Evolutionary conservation across 345 rosid genomes (phyloP).

Genomic region (Litchi chinensis): DNA sequence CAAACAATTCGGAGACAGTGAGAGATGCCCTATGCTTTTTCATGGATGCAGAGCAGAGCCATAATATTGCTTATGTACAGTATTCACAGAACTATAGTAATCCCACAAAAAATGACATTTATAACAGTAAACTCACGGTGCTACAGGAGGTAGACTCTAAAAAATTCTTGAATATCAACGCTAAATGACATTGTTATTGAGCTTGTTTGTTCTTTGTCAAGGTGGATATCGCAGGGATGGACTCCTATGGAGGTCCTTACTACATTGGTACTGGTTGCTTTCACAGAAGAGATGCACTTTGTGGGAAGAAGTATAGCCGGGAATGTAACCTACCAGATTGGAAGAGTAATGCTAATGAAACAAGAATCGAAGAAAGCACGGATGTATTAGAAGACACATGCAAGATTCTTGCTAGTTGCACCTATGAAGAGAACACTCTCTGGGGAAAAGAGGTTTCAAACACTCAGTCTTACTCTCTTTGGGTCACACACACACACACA

Average conservation of each 20-base stretch:
- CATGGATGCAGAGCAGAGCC: conserved; percentile 43
- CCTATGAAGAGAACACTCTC: conserved; percentile 30
- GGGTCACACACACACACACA: neutral
- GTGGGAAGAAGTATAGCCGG: conserved; percentile 21
- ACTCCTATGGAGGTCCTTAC: conserved; percentile 31
- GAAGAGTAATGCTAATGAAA: neutral
- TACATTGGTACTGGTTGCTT: conserved; percentile 44
- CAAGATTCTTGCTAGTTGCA: conserved; percentile 31
- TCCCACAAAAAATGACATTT: conserved; percentile 38
- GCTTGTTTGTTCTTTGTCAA: conserved; percentile 4
- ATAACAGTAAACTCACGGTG: conserved; percentile 9
- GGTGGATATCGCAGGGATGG: conserved; percentile 36
- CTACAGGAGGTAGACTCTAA: conserved; percentile 1
- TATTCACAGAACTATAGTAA: conserved; percentile 39
- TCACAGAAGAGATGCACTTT: conserved; percentile 37
- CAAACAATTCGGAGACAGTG: conserved; percentile 33
- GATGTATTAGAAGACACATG: conserved; percentile 24
- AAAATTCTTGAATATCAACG: neutral
- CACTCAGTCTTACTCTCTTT: neutral
- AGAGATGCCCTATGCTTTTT: conserved; percentile 47
- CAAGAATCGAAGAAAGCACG: neutral
- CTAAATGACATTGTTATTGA: neutral
- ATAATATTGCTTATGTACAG: conserved; percentile 42
- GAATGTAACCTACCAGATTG: conserved; percentile 4
- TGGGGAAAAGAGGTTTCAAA: conserved; percentile 39